Percentiles rank a stretch among this genome's conserved stretches.
Evolutionary conservation across 805 yeast species (phyloP).

Genomic region (Spathaspora sp.): DNA sequence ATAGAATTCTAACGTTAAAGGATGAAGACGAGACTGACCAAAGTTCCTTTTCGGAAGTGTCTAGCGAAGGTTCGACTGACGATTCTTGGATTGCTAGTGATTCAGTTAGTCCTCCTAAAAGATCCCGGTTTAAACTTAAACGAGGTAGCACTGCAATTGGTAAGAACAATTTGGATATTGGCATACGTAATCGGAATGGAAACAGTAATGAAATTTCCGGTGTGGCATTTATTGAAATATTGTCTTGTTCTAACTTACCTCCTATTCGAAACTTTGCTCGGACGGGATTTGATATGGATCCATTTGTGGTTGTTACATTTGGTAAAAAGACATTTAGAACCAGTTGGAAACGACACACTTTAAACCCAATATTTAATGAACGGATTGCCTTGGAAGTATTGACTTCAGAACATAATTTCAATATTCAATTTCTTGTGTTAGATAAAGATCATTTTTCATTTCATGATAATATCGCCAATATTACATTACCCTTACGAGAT

Average conservation of each 20-base stretch:
- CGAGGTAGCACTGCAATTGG: neutral
- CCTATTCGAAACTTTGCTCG: conserved; percentile 67
- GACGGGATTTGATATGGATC: conserved; percentile 91
- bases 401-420: conserved; percentile 60
- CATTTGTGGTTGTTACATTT: conserved; percentile 87
- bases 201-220: conserved; percentile 49
- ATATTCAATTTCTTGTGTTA: conserved; percentile 66
- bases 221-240: conserved; percentile 71
- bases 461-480: conserved; percentile 78
- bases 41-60: conserved; percentile 17
- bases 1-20: neutral
- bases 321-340: conserved; percentile 87
- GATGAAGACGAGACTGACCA: conserved; percentile 9
- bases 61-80: neutral
- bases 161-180: conserved; percentile 31
- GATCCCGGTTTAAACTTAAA: conserved; percentile 3
- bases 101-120: neutral
- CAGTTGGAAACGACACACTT: conserved; percentile 75
- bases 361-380: conserved; percentile 81
- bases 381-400: conserved; percentile 73
- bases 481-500: conserved; percentile 52
- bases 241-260: conserved; percentile 74
- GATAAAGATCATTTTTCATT: conserved; percentile 83
- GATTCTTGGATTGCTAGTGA: conserved; percentile 4
- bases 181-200: neutral